Evolutionary conservation across 2,329 filamentous ascomycete species (phyloP).

Genomic region (Furcasterigmium furcatum): DNA sequence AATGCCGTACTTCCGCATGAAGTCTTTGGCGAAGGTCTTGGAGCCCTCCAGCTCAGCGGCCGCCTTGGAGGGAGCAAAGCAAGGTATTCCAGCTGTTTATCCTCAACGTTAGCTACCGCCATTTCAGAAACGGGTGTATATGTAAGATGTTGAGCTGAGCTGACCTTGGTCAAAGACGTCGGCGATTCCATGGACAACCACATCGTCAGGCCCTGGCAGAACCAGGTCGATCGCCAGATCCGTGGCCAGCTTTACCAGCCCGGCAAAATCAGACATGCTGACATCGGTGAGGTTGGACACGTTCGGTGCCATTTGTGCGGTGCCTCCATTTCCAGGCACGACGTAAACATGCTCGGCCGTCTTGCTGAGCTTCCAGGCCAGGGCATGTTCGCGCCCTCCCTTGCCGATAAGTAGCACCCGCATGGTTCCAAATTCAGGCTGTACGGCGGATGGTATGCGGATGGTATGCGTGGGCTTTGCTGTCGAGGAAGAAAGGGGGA

Average conservation of each 20-base stretch:
- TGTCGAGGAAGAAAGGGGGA: too few species aligned
- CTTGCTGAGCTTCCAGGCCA: slow-evolving; percentile 86
- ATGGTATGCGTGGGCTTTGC: too few species aligned
- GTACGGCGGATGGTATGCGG: too few species aligned
- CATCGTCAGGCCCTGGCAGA: slow-evolving; percentile 87
- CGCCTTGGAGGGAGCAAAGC: slow-evolving; percentile 81
- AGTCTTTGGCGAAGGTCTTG: slow-evolving; percentile 97
- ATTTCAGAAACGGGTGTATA: too few species aligned
- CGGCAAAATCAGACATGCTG: slow-evolving; percentile 72
- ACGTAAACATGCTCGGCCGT: slow-evolving; percentile 72
- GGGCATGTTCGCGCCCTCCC: slow-evolving; percentile 89
- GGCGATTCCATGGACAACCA: slow-evolving; percentile 88
- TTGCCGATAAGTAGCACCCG: slow-evolving; percentile 82
- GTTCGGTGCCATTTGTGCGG: slow-evolving; percentile 61
- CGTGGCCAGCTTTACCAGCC: slow-evolving; percentile 72
- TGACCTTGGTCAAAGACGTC: slow-evolving; percentile 64
- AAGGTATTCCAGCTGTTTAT: slow-evolving; percentile 66
- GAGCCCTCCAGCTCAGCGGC: slow-evolving; percentile 92
- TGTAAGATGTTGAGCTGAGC: too few species aligned
- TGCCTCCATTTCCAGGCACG: slow-evolving; percentile 84
- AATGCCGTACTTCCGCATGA: slow-evolving; percentile 88
- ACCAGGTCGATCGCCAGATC: slow-evolving; percentile 75
- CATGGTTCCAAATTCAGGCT: too few species aligned
- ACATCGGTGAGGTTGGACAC: slow-evolving; percentile 69
- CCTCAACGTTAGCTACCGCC: too few species aligned